Evolutionary conservation across 495 filamentous ascomycete genomes (phyloP), one percentile per base, ranked within the genome.

Genomic region (Chlorociboria aeruginascens): DNA sequence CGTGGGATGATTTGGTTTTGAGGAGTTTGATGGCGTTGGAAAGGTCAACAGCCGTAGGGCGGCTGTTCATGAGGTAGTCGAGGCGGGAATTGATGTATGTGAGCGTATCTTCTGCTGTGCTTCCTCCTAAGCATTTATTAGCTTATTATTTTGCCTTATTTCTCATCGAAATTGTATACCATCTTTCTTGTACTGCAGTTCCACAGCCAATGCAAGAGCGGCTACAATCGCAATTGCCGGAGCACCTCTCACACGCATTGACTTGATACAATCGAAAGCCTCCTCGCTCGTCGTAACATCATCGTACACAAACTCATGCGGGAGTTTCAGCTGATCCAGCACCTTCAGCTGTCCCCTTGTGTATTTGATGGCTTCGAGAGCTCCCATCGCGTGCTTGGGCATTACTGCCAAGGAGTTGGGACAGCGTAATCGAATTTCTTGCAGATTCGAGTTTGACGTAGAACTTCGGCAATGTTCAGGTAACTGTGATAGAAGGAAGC

Each of bases 181-280:
- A 58, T 68, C 71, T 50, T 57, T 62, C 39, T 71, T 71, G 25
- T 70, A 67, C 45, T 76, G 66, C 17, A 89, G 59, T 55, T 88
- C 85, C 10, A 92, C 82, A 6, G 85, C 87, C 31, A 95, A 76
- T 6, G 83, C 81, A 32, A 98, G 77, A 7, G 86, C 87, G 20
- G 93, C 92, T 12, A 98, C 92, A 45, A 98, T 96, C 32, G 93
- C 92, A 58, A 98, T 98, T 35, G 93, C 92, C 14, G 92, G 92
- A 10, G 92, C 92, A 29, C 92, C 87, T 63, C 88, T 77, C 17
- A 95, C 90, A 48, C 87, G 79, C 92, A 98, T 98, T 14, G 85
- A 74, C 61, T 84, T 85, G 62, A 98, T 98, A 42, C 87, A 86
- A 62, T 89, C 76, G 74, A 89, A 97, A 12, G 84, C 92, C 66